Evolutionary conservation across 139 green algal genomes (phyloP).

Genomic region (Picochlorum sp.): DNA sequence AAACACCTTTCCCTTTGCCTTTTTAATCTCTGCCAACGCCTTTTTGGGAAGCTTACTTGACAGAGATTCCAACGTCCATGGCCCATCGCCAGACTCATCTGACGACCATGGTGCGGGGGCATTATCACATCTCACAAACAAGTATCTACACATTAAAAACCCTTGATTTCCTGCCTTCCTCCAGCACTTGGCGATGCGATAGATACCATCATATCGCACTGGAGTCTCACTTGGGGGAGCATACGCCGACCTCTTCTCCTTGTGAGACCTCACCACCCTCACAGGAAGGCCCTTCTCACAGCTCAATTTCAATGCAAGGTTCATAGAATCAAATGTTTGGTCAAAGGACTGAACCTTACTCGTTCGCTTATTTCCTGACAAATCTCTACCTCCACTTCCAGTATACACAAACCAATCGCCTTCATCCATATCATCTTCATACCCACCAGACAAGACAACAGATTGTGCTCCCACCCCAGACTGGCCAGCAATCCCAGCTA

Average conservation of each 20-base stretch:
- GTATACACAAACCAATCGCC: conserved; percentile 97
- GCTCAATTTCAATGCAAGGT: conserved; percentile 77
- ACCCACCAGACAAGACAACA: conserved; percentile 69
- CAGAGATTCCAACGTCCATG: background rate
- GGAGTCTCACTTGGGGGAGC: conserved; percentile 60
- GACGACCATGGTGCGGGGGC: conserved; percentile 77
- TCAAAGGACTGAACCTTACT: conserved; percentile 80
- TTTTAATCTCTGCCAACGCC: conserved; percentile 59
- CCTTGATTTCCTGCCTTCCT: conserved; percentile 65
- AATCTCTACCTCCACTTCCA: conserved; percentile 76
- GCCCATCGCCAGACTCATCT: conserved; percentile 21
- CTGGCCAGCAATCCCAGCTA: conserved; percentile 93
- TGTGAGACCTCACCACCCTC: conserved; percentile 79
- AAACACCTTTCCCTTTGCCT: conserved; percentile 44
- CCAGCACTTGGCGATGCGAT: conserved; percentile 86
- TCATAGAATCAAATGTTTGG: conserved; percentile 82
- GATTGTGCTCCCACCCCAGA: conserved; percentile 64
- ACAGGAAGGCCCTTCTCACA: conserved; percentile 81
- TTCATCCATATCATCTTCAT: conserved; percentile 88
- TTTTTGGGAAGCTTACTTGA: conserved; percentile 40
- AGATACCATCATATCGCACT: conserved; percentile 91
- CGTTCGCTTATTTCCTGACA: conserved; percentile 93
- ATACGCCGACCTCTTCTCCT: conserved; percentile 89
- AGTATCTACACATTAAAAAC: conserved; percentile 81
- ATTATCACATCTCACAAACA: conserved; percentile 93